phyloP scores from a whole-genome alignment of 768 basidiomycete species.

The Boletus rubescentipes region DNA sequence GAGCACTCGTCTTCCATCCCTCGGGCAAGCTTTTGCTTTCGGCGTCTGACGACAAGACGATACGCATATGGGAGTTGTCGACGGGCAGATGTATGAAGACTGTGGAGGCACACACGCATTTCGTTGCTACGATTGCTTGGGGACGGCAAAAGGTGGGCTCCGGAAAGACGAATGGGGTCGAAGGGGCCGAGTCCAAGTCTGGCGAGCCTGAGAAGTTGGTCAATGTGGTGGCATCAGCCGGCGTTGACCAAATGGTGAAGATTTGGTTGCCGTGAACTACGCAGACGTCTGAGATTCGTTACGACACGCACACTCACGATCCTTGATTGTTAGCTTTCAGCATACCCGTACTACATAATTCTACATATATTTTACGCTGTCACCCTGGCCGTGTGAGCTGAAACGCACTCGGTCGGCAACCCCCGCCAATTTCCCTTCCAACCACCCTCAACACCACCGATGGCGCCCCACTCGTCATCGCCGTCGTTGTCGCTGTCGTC shows the following conservation, averaged over 20 bases:
- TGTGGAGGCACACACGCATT: slow-evolving; percentile 84
- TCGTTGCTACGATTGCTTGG: slow-evolving; percentile 82
- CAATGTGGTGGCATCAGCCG: slow-evolving; percentile 68
- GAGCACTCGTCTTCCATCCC: slow-evolving; percentile 86
- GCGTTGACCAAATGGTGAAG: slow-evolving; percentile 66
- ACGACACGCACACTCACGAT: slow-evolving; percentile 33
- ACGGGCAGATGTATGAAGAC: slow-evolving; percentile 85
- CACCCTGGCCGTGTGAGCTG: slow-evolving; percentile 26
- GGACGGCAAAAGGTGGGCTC: slow-evolving; percentile 53
- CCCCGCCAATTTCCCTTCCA: slow-evolving; percentile 29
- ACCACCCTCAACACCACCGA: slow-evolving; percentile 40
- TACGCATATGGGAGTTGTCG: slow-evolving; percentile 86
- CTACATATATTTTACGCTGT: slow-evolving; percentile 21
- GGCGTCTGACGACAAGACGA: slow-evolving; percentile 88
- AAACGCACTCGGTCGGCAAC: slow-evolving; percentile 27
- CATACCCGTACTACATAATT: slow-evolving; percentile 39
- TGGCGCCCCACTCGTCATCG: slow-evolving; percentile 72
- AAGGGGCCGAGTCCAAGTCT: slow-evolving; percentile 34
- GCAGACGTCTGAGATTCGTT: too few species aligned
- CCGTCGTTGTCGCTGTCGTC: slow-evolving; percentile 52
- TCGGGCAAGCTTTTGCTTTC: slow-evolving; percentile 88
- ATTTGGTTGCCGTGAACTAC: slow-evolving; percentile 55
- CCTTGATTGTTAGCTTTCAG: slow-evolving; percentile 27
- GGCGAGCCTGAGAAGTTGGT: slow-evolving; percentile 55
- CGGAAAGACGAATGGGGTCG: slow-evolving; percentile 36